phyloP scores from a whole-genome alignment of 495 filamentous ascomycete genomes.

The Annulohypoxylon maeteangense region DNA sequence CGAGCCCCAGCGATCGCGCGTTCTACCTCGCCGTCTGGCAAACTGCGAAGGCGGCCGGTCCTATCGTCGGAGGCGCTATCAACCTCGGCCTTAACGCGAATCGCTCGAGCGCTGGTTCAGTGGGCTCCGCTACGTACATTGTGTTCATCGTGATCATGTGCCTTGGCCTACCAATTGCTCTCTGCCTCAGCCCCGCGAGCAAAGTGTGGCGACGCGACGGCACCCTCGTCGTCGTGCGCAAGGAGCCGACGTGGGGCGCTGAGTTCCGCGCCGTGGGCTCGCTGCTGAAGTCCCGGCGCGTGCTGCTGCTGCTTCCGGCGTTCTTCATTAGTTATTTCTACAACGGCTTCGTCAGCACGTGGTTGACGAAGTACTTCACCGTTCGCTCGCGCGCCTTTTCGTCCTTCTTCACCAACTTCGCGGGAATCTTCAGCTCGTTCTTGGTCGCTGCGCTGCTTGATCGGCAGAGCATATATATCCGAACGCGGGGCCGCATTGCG shows the following conservation, averaged over 20 bases:
- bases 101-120: constrained; percentile 31
- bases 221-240: constrained; percentile 38
- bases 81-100: constrained; percentile 41
- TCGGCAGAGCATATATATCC: constrained; percentile 43
- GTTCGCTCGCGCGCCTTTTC: constrained; percentile 49
- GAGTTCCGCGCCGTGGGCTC: constrained; percentile 45
- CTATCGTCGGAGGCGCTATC: constrained; percentile 44
- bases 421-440: constrained; percentile 50
- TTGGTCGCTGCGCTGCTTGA: constrained; percentile 45
- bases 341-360: constrained; percentile 50
- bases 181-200: constrained; percentile 38
- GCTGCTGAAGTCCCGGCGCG: constrained; percentile 37
- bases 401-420: constrained; percentile 50
- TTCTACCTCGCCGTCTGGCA: constrained; percentile 50
- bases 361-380: constrained; percentile 50
- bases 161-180: constrained; percentile 38
- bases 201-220: constrained; percentile 43
- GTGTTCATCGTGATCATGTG: constrained; percentile 46
- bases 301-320: constrained; percentile 47
- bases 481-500: constrained; percentile 41
- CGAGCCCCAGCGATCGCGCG: constrained; percentile 35
- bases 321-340: constrained; percentile 53
- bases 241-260: constrained; percentile 43
- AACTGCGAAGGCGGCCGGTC: constrained; percentile 45
- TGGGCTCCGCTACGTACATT: constrained; percentile 40